A percentile compares a stretch with the other conserved stretches of the same genome.
Conservation (phyloP, 2,329 filamentous ascomycete genomes). For the Lachnellula suecica region DNA sequence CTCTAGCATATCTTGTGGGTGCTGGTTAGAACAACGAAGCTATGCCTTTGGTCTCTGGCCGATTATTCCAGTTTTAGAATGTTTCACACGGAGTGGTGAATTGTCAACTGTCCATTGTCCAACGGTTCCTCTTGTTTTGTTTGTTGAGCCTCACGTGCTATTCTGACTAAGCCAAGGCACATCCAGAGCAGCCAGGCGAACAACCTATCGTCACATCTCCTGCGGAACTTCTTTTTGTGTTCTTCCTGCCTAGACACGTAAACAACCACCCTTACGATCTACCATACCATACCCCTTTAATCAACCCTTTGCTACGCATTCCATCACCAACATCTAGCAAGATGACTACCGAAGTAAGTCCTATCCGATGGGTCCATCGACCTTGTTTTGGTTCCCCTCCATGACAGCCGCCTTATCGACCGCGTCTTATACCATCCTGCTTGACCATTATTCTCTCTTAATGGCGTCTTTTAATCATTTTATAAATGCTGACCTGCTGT, state of each 20-base stretch:
- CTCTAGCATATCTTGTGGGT: too few relatives aligned
- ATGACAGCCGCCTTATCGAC: conserved; percentile 24
- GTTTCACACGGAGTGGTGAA: too few relatives aligned
- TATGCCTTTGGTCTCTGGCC: too few relatives aligned
- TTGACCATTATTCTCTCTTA: conserved; percentile 7
- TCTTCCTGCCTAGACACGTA: background rate
- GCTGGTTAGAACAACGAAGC: too few relatives aligned
- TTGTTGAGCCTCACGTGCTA: background rate
- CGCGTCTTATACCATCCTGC: conserved; percentile 18
- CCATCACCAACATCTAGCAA: conserved; percentile 10
- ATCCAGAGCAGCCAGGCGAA: background rate
- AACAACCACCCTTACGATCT: conserved; percentile 15
- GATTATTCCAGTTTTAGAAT: too few relatives aligned
- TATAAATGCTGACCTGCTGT: conserved; percentile 25
- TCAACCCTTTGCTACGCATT: conserved; percentile 1
- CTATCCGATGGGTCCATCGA: conserved; percentile 12
- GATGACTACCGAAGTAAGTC: conserved; percentile 38
- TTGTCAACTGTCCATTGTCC: background rate
- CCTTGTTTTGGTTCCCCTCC: conserved; percentile 23
- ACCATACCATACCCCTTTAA: conserved; percentile 7
- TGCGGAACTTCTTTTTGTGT: background rate
- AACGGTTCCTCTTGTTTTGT: background rate
- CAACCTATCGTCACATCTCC: background rate
- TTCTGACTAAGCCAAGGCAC: too few relatives aligned
- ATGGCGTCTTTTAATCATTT: too few relatives aligned